Evolutionary conservation across 23 red algal genomes (phyloP).

Genomic region (Chondrus crispus): DNA sequence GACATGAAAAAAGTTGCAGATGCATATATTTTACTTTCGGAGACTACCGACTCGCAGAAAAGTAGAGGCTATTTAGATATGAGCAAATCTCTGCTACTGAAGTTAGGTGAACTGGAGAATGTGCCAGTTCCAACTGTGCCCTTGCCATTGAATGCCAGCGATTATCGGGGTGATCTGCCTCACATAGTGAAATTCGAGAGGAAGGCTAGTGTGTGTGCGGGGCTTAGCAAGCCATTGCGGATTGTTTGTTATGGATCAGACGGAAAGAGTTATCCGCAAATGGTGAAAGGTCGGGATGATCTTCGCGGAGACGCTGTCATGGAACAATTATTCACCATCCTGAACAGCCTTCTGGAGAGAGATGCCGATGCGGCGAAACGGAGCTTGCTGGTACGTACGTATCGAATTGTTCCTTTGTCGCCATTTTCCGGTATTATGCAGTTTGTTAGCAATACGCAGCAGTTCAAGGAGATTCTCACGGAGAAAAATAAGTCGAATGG

Average conservation of each 20-base stretch:
- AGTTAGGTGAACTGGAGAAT: slow-evolving; percentile 29
- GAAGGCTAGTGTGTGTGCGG: slow-evolving; percentile 30
- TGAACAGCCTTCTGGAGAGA: slow-evolving; percentile 79
- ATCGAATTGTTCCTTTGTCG: slow-evolving; percentile 88
- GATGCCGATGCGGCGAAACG: slow-evolving; percentile 49
- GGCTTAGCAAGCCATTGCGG: slow-evolving; percentile 45
- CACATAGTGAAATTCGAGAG: slow-evolving; percentile 44
- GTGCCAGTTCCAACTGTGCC: slow-evolving; percentile 69
- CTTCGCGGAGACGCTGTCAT: slow-evolving; percentile 94
- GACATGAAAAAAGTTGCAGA: slow-evolving; percentile 50
- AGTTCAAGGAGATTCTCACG: slow-evolving; percentile 43
- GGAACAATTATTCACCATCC: slow-evolving; percentile 92
- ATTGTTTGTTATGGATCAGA: slow-evolving; percentile 77
- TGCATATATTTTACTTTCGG: slow-evolving; percentile 50
- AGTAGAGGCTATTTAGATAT: slow-evolving; percentile 5
- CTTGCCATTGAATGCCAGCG: slow-evolving; percentile 27
- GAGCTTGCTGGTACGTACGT: slow-evolving; percentile 74
- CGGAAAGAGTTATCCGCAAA: slow-evolving; percentile 67
- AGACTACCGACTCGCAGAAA: slow-evolving; percentile 14
- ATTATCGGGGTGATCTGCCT: neutral
- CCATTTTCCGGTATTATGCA: slow-evolving; percentile 85
- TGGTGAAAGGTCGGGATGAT: slow-evolving; percentile 97
- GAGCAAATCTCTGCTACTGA: neutral
- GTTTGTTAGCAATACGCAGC: slow-evolving; percentile 56
- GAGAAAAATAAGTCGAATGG: neutral